Conservation (phyloP, 441 rosid species). For the Pelargonium citronellum region DNA sequence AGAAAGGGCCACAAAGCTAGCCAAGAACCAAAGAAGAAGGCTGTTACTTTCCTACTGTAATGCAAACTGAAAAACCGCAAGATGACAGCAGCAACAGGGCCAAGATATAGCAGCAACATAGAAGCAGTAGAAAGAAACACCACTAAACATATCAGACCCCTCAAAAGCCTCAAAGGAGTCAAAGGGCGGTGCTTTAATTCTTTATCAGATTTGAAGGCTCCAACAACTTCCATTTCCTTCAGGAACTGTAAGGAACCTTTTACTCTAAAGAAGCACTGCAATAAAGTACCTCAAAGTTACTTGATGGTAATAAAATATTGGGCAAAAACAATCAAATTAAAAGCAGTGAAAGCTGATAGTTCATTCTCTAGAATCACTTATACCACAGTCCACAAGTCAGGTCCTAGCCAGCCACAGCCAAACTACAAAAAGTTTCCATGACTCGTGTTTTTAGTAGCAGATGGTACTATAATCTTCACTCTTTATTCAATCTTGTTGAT, state of each 20-base stretch:
- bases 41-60: slow-evolving; percentile 53
- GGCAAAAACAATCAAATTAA: not conserved
- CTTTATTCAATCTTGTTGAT: too few species aligned
- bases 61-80: slow-evolving; percentile 52
- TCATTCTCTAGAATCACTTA: not conserved
- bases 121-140: slow-evolving; percentile 77
- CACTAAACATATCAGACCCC: slow-evolving; percentile 64
- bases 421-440: too few species aligned
- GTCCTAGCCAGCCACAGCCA: too few species aligned
- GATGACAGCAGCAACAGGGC: slow-evolving; percentile 45
- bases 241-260: slow-evolving; percentile 19
- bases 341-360: not conserved
- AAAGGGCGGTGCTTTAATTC: slow-evolving; percentile 50
- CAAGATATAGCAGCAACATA: slow-evolving; percentile 65
- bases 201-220: slow-evolving; percentile 37
- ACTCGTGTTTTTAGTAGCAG: too few species aligned
- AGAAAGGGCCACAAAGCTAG: slow-evolving; percentile 89
- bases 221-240: slow-evolving; percentile 50
- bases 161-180: slow-evolving; percentile 52
- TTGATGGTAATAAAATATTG: not conserved
- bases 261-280: slow-evolving; percentile 29
- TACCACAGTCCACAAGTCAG: not conserved
- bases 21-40: slow-evolving; percentile 72
- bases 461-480: too few species aligned
- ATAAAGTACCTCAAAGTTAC: slow-evolving; percentile 32